Conservation (phyloP, 1,139 yeast genomes). For the Yamadazyma pseudoaaseri region DNA sequence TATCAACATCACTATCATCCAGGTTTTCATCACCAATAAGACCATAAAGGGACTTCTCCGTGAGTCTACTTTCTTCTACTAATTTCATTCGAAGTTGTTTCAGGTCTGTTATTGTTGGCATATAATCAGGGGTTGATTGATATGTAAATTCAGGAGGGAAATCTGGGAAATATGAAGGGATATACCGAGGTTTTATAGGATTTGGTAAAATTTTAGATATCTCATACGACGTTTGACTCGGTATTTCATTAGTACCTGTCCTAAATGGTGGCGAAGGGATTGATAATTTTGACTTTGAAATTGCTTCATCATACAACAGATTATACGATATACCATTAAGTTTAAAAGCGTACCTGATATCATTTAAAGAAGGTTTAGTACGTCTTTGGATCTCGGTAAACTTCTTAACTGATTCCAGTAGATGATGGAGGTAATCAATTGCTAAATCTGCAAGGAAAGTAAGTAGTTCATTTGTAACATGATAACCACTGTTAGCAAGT, state of each 20-base stretch:
- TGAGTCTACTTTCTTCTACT: slow-evolving; percentile 76
- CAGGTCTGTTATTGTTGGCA: slow-evolving; percentile 67
- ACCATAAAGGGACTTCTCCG: slow-evolving; percentile 72
- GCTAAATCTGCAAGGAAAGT: slow-evolving; percentile 48
- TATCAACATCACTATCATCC: slow-evolving; percentile 20
- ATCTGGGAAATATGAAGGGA: slow-evolving; percentile 78
- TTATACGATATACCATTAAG: slow-evolving; percentile 44
- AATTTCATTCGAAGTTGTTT: slow-evolving; percentile 65
- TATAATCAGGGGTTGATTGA: slow-evolving; percentile 68
- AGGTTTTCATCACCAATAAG: slow-evolving; percentile 44
- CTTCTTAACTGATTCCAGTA: slow-evolving; percentile 49
- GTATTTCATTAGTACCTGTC: not conserved
- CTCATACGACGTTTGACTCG: slow-evolving; percentile 1
- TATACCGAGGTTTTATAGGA: slow-evolving; percentile 47
- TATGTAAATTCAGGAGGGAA: slow-evolving; percentile 94
- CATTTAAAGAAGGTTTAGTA: slow-evolving; percentile 55
- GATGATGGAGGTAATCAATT: slow-evolving; percentile 47
- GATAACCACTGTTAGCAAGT: not conserved
- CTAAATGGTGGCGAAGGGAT: not conserved
- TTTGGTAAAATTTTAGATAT: not conserved
- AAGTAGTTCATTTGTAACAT: slow-evolving; percentile 43
- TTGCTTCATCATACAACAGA: slow-evolving; percentile 44
- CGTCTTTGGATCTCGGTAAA: slow-evolving; percentile 71
- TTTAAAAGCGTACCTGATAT: slow-evolving; percentile 49
- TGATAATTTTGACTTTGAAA: slow-evolving; percentile 14